Evolutionary conservation across 148 eudicot genomes (phyloP).

Genomic region (Camellia granthamiana): DNA sequence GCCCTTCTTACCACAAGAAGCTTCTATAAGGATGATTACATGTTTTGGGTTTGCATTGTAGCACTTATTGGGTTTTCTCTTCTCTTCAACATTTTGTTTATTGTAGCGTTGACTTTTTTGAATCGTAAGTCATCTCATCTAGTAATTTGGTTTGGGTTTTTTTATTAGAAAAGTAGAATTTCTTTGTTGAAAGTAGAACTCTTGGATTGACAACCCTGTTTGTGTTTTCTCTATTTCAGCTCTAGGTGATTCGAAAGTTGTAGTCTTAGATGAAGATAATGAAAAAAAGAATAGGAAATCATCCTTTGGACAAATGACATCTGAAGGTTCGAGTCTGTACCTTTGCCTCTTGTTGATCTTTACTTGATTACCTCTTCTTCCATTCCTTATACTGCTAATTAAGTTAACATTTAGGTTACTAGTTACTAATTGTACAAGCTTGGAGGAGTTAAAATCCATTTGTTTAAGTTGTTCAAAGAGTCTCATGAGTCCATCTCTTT

Average conservation of each 20-base stretch:
- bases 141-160: not conserved
- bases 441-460: not conserved
- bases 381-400: not conserved
- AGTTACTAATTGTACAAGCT: not conserved
- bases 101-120: conserved; percentile 49
- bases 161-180: not conserved
- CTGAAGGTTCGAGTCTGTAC: conserved; percentile 18
- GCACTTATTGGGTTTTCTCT: conserved; percentile 63
- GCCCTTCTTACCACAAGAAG: conserved; percentile 61
- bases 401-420: too few species aligned
- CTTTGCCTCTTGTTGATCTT: conserved; percentile 5
- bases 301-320: conserved; percentile 6
- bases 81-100: conserved; percentile 61
- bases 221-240: conserved; percentile 38
- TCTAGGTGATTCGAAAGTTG: conserved; percentile 43
- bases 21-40: conserved; percentile 48
- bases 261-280: conserved; percentile 32
- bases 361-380: not conserved
- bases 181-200: not conserved
- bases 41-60: conserved; percentile 64
- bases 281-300: conserved; percentile 23
- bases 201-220: not conserved
- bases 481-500: not conserved
- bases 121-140: conserved; percentile 40
- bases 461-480: not conserved